Base-by-base conservation (phyloP, 2,329 filamentous ascomycete species). In the Dactylellina parvicollis region DNA sequence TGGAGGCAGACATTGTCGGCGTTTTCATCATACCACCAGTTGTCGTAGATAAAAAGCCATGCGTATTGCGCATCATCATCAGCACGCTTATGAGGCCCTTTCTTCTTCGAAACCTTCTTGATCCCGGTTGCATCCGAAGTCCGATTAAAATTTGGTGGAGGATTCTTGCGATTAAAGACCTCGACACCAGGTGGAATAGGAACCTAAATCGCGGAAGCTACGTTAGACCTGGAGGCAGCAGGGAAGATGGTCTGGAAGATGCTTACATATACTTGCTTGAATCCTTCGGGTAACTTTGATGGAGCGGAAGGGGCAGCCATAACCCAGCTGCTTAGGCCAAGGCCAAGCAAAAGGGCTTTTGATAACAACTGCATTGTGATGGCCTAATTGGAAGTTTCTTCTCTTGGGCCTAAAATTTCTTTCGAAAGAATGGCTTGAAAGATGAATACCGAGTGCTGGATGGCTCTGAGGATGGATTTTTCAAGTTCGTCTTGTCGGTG, bases 11-110 rank as follows among this genome's bases (percentile, higher is more conserved):
- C 44, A 47, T 47, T 47, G 44, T 47, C 44, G 44, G 44, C 44
- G 44, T 47, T 47, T 9, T 47, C 9, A 47, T 47, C 44, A 47
- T 47, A 47, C n/a, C 20, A 47, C 44, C 44, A 47, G 44, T 47
- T 47, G 24, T 47, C 44, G 44, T 20, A 47, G 9, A 47, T 24
- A 20, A 20, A 9, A 47, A 47, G 44, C 10, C 24, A 47, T 47
- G 44, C 44, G 24, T 10, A 47, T 47, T 47, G 44, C 44, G 44
- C 44, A 47, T 9, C 24, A 47, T 47, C 9, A 18, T 47, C 44
- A 47, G 7, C 7, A n/a, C 30, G 30, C 12, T 32, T 32, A 5
- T 32, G 30, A 12, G 12, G 30, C 5, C 30, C 30, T 5, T 5
- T 32, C 30, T 32, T 32, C 30, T 5, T 32, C 30, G 30, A 32